Base-by-base conservation (phyloP, 768 basidiomycete species). In the Pulveroboletus sp. region DNA sequence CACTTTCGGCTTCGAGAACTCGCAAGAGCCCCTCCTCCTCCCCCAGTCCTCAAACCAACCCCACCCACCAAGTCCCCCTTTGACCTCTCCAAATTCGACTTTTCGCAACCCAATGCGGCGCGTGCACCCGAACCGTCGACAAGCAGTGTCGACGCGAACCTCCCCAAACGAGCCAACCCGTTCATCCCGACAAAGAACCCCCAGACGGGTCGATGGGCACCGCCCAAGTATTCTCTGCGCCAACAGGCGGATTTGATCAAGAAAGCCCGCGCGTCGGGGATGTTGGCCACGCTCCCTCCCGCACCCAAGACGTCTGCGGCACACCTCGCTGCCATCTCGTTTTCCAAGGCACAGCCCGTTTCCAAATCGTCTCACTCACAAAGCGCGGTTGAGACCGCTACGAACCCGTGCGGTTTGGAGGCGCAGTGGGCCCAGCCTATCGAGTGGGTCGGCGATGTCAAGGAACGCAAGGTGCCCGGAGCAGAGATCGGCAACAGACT, bases 171-270 rank as follows among this genome's bases (percentile, higher is more conserved):
- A 51, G 59, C 37, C 37, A 92, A 90, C 62, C 89, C 89, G 7
- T 91, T 92, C 66, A 60, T 90, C 35, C 77, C 88, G 5, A 74
- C 70, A 39, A 75, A 73, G 45, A 85, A 85, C 54, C 69, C 78
- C 0, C 70, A 75, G 40, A 80, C 81, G 0, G 80, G 79, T 19
- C 72, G 78, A 63, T 90, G 87, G 87, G 75, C 74, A 23, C 79
- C 82, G 0, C 75, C 90, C 11, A 79, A 77, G 51, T 84, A 86
- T 57, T 91, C 89, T 5, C 67, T 86, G 21, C 80, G 90, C 17
- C 79, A 80, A 29, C 90, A 93, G 65, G 87, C 86, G 11, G 85
- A 87, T 35, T 73, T 93, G 31, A 71, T 91, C 40, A 91, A 89
- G 70, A 75, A 75, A 43, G 90, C 90, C 4, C 78, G 78, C 50